phyloP scores from a whole-genome alignment of 192 early-diverging fungal species.

The Coemansia sp. region DNA sequence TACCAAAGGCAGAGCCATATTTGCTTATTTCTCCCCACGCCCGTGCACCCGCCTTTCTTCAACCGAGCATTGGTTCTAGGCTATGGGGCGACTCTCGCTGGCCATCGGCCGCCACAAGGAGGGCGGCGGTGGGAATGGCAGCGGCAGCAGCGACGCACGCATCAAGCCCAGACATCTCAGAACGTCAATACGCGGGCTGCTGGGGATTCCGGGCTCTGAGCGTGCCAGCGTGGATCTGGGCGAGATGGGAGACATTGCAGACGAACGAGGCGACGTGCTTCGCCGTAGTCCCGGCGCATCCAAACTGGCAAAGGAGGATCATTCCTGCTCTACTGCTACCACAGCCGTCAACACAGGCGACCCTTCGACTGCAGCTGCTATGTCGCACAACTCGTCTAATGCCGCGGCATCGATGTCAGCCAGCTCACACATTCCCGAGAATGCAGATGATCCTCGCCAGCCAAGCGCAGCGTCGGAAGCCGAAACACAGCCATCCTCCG shows the following conservation, averaged over 20 bases:
- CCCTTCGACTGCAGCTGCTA: not conserved
- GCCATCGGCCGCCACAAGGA: slow-evolving; percentile 46
- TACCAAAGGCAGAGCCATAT: slow-evolving; percentile 1
- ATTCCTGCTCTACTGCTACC: slow-evolving; percentile 2
- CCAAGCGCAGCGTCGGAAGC: not conserved
- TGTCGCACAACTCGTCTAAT: not conserved
- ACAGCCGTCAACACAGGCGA: not conserved
- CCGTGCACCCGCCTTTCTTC: not conserved
- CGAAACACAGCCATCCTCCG: not conserved
- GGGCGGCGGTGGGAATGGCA: not conserved
- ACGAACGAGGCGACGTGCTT: slow-evolving; percentile 11
- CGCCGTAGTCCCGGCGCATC: slow-evolving; percentile 4
- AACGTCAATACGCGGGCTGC: slow-evolving; percentile 42
- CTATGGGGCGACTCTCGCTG: slow-evolving; percentile 48
- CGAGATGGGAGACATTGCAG: slow-evolving; percentile 19
- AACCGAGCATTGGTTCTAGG: not conserved
- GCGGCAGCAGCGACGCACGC: slow-evolving; percentile 12
- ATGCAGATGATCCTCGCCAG: not conserved
- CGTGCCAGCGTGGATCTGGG: slow-evolving; percentile 51
- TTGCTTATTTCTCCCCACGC: not conserved
- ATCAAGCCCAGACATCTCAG: slow-evolving; percentile 38
- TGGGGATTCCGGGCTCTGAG: slow-evolving; percentile 33
- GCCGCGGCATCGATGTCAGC: not conserved
- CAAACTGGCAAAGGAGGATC: not conserved
- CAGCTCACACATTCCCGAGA: not conserved